phyloP scores from a whole-genome alignment of 768 basidiomycete species.

The Termitomyces sp. region DNA sequence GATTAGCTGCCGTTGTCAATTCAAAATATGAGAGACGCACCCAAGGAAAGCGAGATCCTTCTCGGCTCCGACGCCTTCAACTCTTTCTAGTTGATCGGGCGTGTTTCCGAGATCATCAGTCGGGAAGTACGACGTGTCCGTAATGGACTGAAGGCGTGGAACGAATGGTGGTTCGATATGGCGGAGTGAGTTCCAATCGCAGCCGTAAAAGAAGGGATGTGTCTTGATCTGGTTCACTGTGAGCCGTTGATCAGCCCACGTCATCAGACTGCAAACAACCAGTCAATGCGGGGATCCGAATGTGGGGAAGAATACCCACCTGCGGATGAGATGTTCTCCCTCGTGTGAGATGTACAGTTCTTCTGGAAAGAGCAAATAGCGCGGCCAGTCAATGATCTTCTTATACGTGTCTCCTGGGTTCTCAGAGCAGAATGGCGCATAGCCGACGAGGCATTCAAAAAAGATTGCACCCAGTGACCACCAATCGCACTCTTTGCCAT shows the following conservation, averaged over 20 bases:
- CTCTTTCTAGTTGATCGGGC: constrained; percentile 54
- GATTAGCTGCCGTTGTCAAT: not conserved
- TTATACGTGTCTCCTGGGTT: constrained; percentile 97
- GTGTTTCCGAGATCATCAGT: constrained; percentile 85
- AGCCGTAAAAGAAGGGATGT: constrained; percentile 93
- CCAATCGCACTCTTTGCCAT: constrained; percentile 99
- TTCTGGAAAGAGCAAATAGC: constrained; percentile 90
- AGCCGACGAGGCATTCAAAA: constrained; percentile 98
- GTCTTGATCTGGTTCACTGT: constrained; percentile 84
- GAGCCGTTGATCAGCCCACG: constrained; percentile 72
- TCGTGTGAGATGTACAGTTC: constrained; percentile 93
- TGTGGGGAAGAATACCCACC: constrained; percentile 38
- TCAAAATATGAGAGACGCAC: constrained; percentile 29
- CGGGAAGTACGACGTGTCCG: constrained; percentile 96
- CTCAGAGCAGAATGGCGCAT: constrained; percentile 96
- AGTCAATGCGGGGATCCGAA: constrained; percentile 10
- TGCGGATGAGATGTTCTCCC: constrained; percentile 84
- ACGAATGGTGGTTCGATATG: constrained; percentile 96
- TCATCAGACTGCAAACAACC: constrained; percentile 67
- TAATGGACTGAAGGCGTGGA: constrained; percentile 86
- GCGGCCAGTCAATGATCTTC: constrained; percentile 96
- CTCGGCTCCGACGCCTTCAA: constrained; percentile 61
- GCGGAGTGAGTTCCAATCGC: constrained; percentile 89
- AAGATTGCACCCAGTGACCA: constrained; percentile 99
- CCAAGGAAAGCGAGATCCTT: constrained; percentile 68